Evolutionary conservation across 768 basidiomycete genomes (phyloP).

Genomic region (Termitomyces sp.): DNA sequence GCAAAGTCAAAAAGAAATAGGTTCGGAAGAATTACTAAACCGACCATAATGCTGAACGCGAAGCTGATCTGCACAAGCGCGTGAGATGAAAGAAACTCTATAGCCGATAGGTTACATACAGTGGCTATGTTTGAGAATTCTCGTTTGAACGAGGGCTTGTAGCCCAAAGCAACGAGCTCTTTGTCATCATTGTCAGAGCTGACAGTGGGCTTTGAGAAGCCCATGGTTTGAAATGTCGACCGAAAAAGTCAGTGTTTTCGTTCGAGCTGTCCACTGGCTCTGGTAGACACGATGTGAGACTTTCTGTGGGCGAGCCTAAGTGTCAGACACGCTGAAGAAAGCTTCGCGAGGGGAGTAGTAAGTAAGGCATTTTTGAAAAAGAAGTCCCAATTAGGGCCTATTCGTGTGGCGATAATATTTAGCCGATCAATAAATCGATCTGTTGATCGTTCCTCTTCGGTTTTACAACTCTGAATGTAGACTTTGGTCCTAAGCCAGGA

Average conservation of each 20-base stretch:
- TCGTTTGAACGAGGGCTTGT: constrained; percentile 75
- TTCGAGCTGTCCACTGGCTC: not conserved
- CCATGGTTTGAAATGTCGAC: constrained; percentile 5
- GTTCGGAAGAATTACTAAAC: not conserved
- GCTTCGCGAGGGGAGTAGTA: not conserved
- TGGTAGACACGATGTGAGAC: no score
- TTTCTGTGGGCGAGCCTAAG: not conserved
- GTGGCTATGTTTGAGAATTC: constrained; percentile 85
- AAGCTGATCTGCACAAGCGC: constrained; percentile 51
- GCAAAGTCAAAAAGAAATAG: not conserved
- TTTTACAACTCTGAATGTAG: not conserved
- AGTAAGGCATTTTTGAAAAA: not conserved
- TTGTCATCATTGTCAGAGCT: constrained; percentile 53
- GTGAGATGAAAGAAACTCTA: not conserved
- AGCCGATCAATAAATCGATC: not conserved
- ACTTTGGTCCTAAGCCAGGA: not conserved
- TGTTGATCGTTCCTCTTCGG: not conserved
- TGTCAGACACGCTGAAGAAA: not conserved
- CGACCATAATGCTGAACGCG: constrained; percentile 71
- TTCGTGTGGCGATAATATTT: not conserved
- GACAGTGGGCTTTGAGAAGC: constrained; percentile 9
- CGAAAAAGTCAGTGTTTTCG: not conserved
- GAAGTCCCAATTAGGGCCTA: not conserved
- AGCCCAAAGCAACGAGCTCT: constrained; percentile 61
- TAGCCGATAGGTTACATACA: constrained; percentile 29